Conservation (phyloP, 2,329 filamentous ascomycete genomes). For the Periconia sp. region DNA sequence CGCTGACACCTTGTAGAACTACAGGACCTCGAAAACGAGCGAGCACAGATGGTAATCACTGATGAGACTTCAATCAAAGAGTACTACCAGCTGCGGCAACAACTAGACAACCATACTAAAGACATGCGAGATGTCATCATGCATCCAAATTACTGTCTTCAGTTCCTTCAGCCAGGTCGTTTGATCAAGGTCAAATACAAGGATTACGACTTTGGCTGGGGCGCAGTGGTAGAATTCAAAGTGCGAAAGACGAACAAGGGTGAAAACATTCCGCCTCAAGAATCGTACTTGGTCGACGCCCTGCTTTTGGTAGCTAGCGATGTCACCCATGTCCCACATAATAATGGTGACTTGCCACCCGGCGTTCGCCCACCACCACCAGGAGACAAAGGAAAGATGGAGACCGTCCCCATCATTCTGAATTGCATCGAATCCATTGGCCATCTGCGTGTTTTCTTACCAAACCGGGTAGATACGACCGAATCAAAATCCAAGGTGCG, state of each 20-base stretch:
- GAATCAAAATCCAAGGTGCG: conserved; percentile 70
- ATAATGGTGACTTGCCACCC: conserved; percentile 66
- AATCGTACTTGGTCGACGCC: conserved; percentile 82
- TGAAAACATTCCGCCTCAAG: conserved; percentile 69
- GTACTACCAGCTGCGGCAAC: conserved; percentile 87
- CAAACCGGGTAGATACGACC: conserved; percentile 69
- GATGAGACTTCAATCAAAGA: conserved; percentile 90
- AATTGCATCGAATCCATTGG: conserved; percentile 83
- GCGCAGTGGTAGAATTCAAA: conserved; percentile 76
- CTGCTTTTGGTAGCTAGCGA: conserved; percentile 65
- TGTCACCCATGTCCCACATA: conserved; percentile 57
- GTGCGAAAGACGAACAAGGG: conserved; percentile 67
- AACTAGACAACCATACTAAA: conserved; percentile 78
- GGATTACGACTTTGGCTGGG: conserved; percentile 90
- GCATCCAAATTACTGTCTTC: conserved; percentile 81
- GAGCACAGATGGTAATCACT: conserved; percentile 72
- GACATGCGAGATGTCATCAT: conserved; percentile 93
- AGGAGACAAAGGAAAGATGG: conserved; percentile 70
- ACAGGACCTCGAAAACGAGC: conserved; percentile 73
- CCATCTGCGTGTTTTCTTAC: conserved; percentile 80
- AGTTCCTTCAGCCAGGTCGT: conserved; percentile 85
- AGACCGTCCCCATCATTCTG: conserved; percentile 83
- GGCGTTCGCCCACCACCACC: conserved; percentile 62
- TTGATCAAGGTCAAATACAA: conserved; percentile 81
- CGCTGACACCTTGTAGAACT: conserved; percentile 58